Percentiles rank a stretch among this genome's conserved stretches.
Conservation (phyloP, 2,329 filamentous ascomycete genomes). For the Colletotrichum musae region DNA sequence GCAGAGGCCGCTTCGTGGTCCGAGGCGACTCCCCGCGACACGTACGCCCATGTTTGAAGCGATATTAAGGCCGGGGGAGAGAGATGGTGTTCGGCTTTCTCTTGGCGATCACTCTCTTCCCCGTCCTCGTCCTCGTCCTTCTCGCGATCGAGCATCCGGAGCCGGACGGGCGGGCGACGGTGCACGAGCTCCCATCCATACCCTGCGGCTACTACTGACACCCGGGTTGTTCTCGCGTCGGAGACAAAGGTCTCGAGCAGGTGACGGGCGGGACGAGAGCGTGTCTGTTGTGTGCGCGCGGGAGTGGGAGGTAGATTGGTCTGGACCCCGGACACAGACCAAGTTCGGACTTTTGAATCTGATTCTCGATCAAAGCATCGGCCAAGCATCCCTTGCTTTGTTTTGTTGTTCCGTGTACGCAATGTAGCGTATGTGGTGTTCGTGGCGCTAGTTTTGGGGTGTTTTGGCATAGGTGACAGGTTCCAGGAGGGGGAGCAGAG, state of each 20-base stretch:
- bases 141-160: too few species aligned
- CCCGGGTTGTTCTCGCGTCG: not conserved
- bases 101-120: too few species aligned
- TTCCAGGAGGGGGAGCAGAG: not conserved
- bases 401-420: not conserved
- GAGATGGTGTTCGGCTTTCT: too few species aligned
- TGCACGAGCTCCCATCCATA: too few species aligned
- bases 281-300: not conserved
- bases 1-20: slow-evolving; percentile 8
- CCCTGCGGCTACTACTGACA: too few species aligned
- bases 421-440: not conserved
- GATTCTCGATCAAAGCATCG: not conserved
- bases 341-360: not conserved
- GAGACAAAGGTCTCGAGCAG: not conserved
- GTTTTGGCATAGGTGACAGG: too few species aligned
- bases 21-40: not conserved
- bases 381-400: not conserved
- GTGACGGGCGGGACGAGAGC: not conserved
- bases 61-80: too few species aligned
- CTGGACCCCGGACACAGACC: not conserved
- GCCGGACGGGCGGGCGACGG: too few species aligned
- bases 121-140: too few species aligned
- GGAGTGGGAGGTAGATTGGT: not conserved
- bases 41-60: too few species aligned
- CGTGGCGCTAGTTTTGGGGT: not conserved